A percentile compares a stretch with the other conserved stretches of the same genome.
Evolutionary conservation across 176 grass and related monocot species (phyloP).

Genomic region (Triticum timopheevii): DNA sequence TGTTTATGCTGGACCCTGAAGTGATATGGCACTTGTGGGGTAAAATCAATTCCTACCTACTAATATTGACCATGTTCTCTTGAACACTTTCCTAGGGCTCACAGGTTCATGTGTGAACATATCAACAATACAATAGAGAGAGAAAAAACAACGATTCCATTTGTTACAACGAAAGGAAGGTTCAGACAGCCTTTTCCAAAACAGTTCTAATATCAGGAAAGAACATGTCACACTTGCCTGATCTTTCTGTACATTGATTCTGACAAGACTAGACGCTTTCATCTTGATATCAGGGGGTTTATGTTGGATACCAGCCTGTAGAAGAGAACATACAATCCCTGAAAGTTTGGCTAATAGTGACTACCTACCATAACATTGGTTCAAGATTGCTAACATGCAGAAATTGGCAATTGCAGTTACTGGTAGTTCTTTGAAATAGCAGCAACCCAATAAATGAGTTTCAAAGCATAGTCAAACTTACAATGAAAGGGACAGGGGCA

Average conservation of each 20-base stretch:
- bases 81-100: neutral
- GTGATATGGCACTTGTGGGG: neutral
- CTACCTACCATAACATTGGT: conserved; percentile 7
- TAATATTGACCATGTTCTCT: neutral
- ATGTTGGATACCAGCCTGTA: conserved; percentile 78
- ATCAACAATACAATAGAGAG: neutral
- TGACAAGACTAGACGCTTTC: conserved; percentile 77
- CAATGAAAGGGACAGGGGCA: conserved; percentile 97
- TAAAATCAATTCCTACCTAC: conserved; percentile 7
- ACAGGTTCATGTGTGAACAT: neutral
- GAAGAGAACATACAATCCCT: conserved; percentile 28
- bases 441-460: conserved; percentile 24
- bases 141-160: neutral
- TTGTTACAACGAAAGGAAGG: neutral
- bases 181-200: neutral
- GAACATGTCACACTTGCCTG: conserved; percentile 53
- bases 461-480: conserved; percentile 45
- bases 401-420: conserved; percentile 16
- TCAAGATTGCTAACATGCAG: conserved; percentile 6
- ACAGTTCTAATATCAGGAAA: conserved; percentile 17
- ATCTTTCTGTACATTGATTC: conserved; percentile 80
- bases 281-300: conserved; percentile 80
- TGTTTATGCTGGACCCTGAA: neutral
- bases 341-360: conserved; percentile 25
- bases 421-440: conserved; percentile 3